A percentile compares a stretch with the other conserved stretches of the same genome.
These are phyloP conservation scores for Cytospora piceae DNA, from an alignment of 2,329 filamentous ascomycete genomes.

Conservation along the genomic window DNA sequence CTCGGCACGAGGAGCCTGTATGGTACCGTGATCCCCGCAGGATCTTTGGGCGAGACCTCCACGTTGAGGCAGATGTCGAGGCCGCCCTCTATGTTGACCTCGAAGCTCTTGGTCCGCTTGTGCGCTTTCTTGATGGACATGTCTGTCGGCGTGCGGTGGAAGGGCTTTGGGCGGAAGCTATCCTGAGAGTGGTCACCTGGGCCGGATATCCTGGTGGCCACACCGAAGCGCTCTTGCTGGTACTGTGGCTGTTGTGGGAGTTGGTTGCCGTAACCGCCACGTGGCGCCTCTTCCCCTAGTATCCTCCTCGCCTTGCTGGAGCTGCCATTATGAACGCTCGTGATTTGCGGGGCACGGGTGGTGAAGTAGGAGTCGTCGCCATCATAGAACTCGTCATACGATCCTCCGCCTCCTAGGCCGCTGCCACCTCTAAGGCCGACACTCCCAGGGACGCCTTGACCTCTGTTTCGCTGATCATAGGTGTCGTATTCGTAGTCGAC, in stretches of 20 bases:
- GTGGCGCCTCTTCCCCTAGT: slow-evolving; percentile 23
- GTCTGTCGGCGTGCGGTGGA: slow-evolving; percentile 73
- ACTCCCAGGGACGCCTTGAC: slow-evolving; percentile 29
- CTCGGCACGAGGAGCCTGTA: slow-evolving; percentile 87
- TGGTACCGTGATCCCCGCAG: slow-evolving; percentile 82
- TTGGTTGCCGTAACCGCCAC: slow-evolving; percentile 19
- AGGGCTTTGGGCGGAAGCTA: slow-evolving; percentile 43
- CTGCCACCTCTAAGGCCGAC: slow-evolving; percentile 41
- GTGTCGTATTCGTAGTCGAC: slow-evolving; percentile 37
- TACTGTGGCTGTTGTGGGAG: slow-evolving; percentile 6
- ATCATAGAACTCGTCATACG: slow-evolving; percentile 53
- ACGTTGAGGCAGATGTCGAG: slow-evolving; percentile 88
- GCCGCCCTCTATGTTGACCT: slow-evolving; percentile 79
- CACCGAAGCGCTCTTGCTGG: neutral
- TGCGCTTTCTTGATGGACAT: slow-evolving; percentile 62
- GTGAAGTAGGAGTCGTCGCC: slow-evolving; percentile 64
- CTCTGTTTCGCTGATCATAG: slow-evolving; percentile 30
- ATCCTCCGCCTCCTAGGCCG: slow-evolving; percentile 44
- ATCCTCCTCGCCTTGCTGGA: slow-evolving; percentile 26
- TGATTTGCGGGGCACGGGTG: slow-evolving; percentile 40
- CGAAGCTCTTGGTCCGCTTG: slow-evolving; percentile 55
- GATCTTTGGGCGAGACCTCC: slow-evolving; percentile 84
- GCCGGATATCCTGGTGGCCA: slow-evolving; percentile 17
- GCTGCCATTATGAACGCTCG: slow-evolving; percentile 28
- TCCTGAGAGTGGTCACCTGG: slow-evolving; percentile 29